phyloP scores from a whole-genome alignment of 2,329 filamentous ascomycete species.

The Beauveria brongniartii region DNA sequence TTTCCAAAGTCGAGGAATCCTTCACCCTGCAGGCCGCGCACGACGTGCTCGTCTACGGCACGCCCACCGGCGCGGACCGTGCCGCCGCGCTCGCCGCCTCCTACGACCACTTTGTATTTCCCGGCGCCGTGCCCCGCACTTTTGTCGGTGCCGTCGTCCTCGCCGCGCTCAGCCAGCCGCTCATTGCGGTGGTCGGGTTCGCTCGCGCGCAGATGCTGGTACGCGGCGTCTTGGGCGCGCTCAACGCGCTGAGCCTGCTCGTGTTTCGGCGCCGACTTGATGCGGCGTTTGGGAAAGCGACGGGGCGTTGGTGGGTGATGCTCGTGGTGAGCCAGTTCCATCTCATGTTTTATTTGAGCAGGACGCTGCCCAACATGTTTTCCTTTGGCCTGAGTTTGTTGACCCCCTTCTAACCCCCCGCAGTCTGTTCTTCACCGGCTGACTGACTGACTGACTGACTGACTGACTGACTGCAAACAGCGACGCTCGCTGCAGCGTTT shows the following conservation, averaged over 20 bases:
- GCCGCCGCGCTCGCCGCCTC: slow-evolving; percentile 45
- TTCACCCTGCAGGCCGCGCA: slow-evolving; percentile 95
- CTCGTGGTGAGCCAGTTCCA: slow-evolving; percentile 86
- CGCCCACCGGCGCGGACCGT: slow-evolving; percentile 49
- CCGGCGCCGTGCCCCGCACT: slow-evolving; percentile 83
- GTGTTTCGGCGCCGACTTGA: slow-evolving; percentile 57
- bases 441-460: not conserved
- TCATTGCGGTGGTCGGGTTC: slow-evolving; percentile 49
- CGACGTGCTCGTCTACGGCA: slow-evolving; percentile 77
- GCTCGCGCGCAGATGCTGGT: slow-evolving; percentile 54
- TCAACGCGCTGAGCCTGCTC: slow-evolving; percentile 63
- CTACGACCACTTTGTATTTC: slow-evolving; percentile 88
- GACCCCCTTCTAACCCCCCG: not conserved
- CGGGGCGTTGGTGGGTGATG: slow-evolving; percentile 70
- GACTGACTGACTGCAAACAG: slow-evolving; percentile 29
- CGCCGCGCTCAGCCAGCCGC: slow-evolving; percentile 61
- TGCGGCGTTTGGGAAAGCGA: slow-evolving; percentile 57
- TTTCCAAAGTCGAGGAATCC: slow-evolving; percentile 97
- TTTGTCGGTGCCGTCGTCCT: slow-evolving; percentile 77
- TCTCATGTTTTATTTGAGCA: slow-evolving; percentile 82
- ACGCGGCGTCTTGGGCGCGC: slow-evolving; percentile 66
- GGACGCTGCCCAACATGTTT: slow-evolving; percentile 94
- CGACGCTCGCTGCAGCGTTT: slow-evolving; percentile 54
- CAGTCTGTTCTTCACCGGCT: not conserved
- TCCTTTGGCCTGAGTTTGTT: slow-evolving; percentile 75